Base-by-base conservation (phyloP, 495 filamentous ascomycete species). In the Lasiosphaeria hispida region DNA sequence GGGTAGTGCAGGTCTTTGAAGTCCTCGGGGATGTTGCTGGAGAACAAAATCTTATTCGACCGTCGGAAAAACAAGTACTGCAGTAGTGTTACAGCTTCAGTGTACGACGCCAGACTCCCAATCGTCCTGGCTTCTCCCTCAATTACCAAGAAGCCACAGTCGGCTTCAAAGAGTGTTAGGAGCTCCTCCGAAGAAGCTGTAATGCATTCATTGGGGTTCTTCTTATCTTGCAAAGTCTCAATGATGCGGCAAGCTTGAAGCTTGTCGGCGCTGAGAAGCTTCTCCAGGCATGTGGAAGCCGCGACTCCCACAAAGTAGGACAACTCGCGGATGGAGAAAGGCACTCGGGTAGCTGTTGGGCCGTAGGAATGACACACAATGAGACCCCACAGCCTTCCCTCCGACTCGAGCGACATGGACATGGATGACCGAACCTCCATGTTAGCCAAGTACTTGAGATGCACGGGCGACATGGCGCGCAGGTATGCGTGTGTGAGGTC, bases 381-480 rank as follows among this genome's bases (percentile, higher is more conserved):
- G 36, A 94, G 73, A 0, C 90, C 90, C 90, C 90, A 94, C 0
- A 93, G 77, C 55, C 90, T 83, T 43, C 80, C 76, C 60, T 89
- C 87, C 0, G 82, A 83, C 55, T 86, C 89, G 57, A 93, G 85
- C n/a, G 88, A 92, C 62, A 94, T 90, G 7, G 90, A 92, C 89
- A 94, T 94, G 48, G 87, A 91, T 0, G 88, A 83, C 19, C 88
- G 81, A 1, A 92, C 88, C 3, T 80, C 80, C 90, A 93, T 94
- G 66, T 94, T 85, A 9, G 74, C 78, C 3, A 93, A 74, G 59
- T 92, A 94, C 64, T 91, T 90, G 56, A 93, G 70, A 62, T 89
- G 87, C 34, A 92, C 87, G 2, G 90, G 88, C 1, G 87, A 90
- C 75, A 93, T 92, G 13, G 90, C 89, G 43, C 90, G 84, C 1